Conservation (phyloP, 768 basidiomycete genomes). For the Chiua virens region DNA sequence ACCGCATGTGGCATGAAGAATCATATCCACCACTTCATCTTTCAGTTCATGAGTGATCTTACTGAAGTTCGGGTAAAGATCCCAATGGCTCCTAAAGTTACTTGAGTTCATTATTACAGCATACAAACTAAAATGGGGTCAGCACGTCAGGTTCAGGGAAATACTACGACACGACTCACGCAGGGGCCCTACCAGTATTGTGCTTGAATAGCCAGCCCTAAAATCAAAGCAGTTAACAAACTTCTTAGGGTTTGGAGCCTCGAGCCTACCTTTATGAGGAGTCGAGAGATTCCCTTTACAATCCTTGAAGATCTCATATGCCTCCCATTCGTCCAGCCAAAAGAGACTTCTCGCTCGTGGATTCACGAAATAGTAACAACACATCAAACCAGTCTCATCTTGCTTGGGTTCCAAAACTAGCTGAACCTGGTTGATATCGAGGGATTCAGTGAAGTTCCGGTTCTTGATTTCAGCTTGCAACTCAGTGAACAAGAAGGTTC, state of each 20-base stretch:
- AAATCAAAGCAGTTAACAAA: neutral
- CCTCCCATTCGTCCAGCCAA: constrained; percentile 49
- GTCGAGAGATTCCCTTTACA: constrained; percentile 19
- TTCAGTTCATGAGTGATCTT: constrained; percentile 26
- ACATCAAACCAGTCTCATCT: constrained; percentile 16
- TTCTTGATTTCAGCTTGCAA: constrained; percentile 18
- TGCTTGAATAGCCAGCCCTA: constrained; percentile 36
- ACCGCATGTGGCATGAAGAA: constrained; percentile 31
- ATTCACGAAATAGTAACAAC: constrained; percentile 54
- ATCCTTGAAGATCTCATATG: constrained; percentile 29
- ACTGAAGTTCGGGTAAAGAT: constrained; percentile 30
- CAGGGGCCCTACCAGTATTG: constrained; percentile 35
- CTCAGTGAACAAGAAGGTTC: constrained; percentile 13
- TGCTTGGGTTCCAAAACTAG: constrained; percentile 45
- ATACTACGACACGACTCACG: constrained; percentile 3
- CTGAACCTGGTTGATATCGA: constrained; percentile 37
- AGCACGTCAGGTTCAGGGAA: constrained; percentile 5
- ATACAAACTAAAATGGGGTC: neutral
- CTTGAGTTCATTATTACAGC: neutral
- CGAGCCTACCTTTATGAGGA: constrained; percentile 26
- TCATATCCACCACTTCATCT: constrained; percentile 25
- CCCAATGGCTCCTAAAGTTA: constrained; percentile 36
- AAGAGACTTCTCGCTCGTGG: constrained; percentile 49
- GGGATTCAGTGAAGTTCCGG: constrained; percentile 10
- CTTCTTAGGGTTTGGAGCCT: neutral